Evolutionary conservation across 2,329 filamentous ascomycete genomes (phyloP).

Genomic region (Ophiostoma montium): DNA sequence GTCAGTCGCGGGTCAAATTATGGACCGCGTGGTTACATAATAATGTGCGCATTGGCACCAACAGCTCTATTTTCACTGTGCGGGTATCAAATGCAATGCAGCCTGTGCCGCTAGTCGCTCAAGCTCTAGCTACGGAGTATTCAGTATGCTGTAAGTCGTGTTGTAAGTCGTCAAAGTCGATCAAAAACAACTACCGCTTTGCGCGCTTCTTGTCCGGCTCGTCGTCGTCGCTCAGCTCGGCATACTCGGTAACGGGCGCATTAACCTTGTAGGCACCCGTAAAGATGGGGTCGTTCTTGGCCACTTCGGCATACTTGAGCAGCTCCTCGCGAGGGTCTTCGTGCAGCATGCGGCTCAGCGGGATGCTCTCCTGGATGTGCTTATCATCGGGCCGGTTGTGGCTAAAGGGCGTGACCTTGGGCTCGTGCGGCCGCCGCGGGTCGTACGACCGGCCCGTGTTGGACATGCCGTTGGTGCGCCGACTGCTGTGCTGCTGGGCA

Average conservation of each 20-base stretch:
- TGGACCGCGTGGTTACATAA: background rate
- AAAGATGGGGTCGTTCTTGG: conserved; percentile 85
- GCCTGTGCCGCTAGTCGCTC: background rate
- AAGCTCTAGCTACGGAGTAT: background rate
- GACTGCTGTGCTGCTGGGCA: conserved; percentile 29
- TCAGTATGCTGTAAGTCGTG: too few species aligned
- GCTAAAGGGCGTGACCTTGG: conserved; percentile 74
- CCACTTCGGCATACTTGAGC: conserved; percentile 87
- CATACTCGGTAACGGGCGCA: conserved; percentile 84
- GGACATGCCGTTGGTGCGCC: conserved; percentile 49
- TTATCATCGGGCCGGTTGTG: conserved; percentile 82
- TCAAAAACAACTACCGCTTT: conserved; percentile 28
- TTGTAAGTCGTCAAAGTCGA: too few species aligned
- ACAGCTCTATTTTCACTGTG: too few species aligned
- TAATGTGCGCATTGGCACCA: background rate
- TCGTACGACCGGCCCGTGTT: conserved; percentile 64
- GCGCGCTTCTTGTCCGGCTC: conserved; percentile 50
- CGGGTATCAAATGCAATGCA: background rate
- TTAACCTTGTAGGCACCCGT: conserved; percentile 88
- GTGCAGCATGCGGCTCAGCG: conserved; percentile 82
- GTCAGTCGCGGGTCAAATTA: background rate
- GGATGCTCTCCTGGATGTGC: conserved; percentile 78
- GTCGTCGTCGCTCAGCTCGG: conserved; percentile 72
- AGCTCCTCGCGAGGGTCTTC: conserved; percentile 91
- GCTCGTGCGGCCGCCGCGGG: conserved; percentile 72